phyloP scores from a whole-genome alignment of 345 rosid species.

The Geranium brycei region DNA sequence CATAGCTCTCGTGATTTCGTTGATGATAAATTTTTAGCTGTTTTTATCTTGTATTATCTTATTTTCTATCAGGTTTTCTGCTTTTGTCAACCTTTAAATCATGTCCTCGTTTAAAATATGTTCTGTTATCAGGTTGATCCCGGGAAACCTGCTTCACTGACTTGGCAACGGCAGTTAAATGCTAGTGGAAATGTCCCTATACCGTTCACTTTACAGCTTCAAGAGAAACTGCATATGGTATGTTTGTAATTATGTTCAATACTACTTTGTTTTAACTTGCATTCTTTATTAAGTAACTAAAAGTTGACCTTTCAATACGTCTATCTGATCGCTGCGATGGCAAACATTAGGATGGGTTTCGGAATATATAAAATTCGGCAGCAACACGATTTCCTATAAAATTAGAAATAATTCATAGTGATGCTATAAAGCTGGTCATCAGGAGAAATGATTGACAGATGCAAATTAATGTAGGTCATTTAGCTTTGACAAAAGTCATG shows the following conservation, averaged over 20 bases:
- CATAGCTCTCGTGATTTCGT: too few relatives aligned
- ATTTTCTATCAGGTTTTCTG: too few relatives aligned
- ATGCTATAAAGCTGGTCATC: background rate
- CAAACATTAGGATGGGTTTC: background rate
- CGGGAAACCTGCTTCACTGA: slow-evolving; percentile 19
- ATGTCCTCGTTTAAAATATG: background rate
- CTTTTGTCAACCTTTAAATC: background rate
- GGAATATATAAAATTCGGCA: background rate
- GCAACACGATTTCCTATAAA: background rate
- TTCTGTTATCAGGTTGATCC: slow-evolving; percentile 15
- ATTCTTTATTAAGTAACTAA: background rate
- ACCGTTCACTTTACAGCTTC: slow-evolving; percentile 11
- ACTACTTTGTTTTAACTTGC: background rate
- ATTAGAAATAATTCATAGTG: too few relatives aligned
- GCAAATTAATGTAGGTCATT: too few relatives aligned
- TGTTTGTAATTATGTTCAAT: background rate
- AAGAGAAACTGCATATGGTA: slow-evolving; percentile 17
- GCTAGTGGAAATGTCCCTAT: slow-evolving; percentile 5
- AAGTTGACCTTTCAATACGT: background rate
- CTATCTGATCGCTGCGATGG: background rate
- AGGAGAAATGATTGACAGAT: background rate
- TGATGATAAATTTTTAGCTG: background rate
- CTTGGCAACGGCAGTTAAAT: slow-evolving; percentile 20
- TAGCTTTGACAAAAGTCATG: too few relatives aligned
- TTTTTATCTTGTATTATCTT: background rate